Percentiles rank a stretch among this genome's conserved stretches.
phyloP scores from a whole-genome alignment of 176 grass and related monocot genomes.

The Secale cereale region DNA sequence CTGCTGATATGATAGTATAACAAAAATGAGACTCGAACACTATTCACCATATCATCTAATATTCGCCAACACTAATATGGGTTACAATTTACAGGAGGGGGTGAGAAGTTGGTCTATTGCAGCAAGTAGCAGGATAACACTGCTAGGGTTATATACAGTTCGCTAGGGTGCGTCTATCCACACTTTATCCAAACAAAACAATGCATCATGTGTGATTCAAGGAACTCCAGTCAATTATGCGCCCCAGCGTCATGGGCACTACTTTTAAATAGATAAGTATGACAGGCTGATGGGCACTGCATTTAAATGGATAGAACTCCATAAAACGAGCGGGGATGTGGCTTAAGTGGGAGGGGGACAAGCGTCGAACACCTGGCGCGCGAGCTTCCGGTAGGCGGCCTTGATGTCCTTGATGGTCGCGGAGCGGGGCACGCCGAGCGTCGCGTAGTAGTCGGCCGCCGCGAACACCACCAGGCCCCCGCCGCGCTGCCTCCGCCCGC shows the following conservation, averaged over 20 bases:
- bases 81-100: background rate
- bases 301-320: background rate
- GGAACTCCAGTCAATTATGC: background rate
- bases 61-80: background rate
- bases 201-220: background rate
- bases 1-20: background rate
- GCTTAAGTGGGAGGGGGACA: background rate
- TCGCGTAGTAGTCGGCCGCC: slow-evolving; percentile 85
- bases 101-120: background rate
- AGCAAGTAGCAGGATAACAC: background rate
- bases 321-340: background rate
- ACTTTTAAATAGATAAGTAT: background rate
- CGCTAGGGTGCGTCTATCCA: background rate
- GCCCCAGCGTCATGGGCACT: background rate
- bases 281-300: background rate
- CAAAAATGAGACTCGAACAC: background rate
- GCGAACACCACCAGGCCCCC: slow-evolving; percentile 41
- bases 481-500: slow-evolving; percentile 39
- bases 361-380: slow-evolving; percentile 77
- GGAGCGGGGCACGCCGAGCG: slow-evolving; percentile 72
- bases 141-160: background rate
- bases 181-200: background rate
- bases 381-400: slow-evolving; percentile 85
- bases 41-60: background rate
- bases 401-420: slow-evolving; percentile 91